phyloP scores from a whole-genome alignment of 805 yeast genomes.

The Lachancea quebecensis region DNA sequence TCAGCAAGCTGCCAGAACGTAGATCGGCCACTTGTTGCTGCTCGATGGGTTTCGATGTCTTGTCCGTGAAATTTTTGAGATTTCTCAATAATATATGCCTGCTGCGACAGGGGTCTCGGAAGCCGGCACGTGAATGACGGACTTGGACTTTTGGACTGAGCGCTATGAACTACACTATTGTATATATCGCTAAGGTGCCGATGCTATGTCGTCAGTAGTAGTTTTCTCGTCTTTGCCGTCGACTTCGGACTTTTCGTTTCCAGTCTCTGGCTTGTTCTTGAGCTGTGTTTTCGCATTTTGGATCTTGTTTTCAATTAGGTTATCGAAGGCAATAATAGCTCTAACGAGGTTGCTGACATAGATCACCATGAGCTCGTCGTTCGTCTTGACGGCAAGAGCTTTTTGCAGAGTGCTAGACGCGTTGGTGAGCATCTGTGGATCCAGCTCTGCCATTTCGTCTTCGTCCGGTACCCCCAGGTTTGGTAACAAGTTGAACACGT shows the following conservation, averaged over 20 bases:
- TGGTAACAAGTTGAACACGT: slow-evolving; percentile 88
- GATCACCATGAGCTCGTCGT: slow-evolving; percentile 91
- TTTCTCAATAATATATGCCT: not conserved
- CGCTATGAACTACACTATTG: too few relatives aligned
- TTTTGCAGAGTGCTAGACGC: slow-evolving; percentile 49
- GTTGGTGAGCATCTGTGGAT: slow-evolving; percentile 27
- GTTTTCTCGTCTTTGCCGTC: not conserved
- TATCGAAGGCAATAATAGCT: slow-evolving; percentile 93
- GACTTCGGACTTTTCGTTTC: slow-evolving; percentile 16
- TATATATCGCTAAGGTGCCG: not conserved
- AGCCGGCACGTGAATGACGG: too few relatives aligned
- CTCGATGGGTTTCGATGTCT: not conserved
- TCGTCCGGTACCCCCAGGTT: slow-evolving; percentile 46
- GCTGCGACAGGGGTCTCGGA: too few relatives aligned
- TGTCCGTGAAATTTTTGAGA: not conserved
- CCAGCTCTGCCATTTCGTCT: slow-evolving; percentile 24
- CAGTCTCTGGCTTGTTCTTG: slow-evolving; percentile 17
- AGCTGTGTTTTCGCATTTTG: slow-evolving; percentile 54
- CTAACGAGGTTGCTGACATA: slow-evolving; percentile 86
- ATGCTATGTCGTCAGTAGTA: not conserved
- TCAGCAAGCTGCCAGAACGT: not conserved
- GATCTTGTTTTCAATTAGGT: slow-evolving; percentile 90
- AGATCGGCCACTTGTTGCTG: not conserved
- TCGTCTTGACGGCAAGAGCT: slow-evolving; percentile 87
- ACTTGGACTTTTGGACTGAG: too few relatives aligned